Evolutionary conservation across 2,329 filamentous ascomycete genomes (phyloP).

Genomic region (Rachicladosporium sp.): DNA sequence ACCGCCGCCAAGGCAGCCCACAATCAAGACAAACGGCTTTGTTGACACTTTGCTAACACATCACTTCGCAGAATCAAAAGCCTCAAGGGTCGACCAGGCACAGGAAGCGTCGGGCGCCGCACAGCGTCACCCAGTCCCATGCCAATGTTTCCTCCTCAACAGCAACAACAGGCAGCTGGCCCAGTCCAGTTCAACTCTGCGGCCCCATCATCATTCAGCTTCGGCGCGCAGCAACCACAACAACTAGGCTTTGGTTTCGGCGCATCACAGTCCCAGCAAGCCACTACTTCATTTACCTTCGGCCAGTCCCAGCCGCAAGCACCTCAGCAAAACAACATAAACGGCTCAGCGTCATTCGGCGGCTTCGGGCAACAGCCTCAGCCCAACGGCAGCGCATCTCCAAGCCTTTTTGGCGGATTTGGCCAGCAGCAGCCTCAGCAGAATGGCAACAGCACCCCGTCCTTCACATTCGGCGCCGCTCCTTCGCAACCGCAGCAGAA

Average conservation of each 20-base stretch:
- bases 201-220: conserved; percentile 2
- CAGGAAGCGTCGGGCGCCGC: neutral
- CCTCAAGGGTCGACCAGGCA: neutral
- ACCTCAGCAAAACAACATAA: conserved; percentile 3
- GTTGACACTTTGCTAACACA: too few relatives aligned
- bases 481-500: neutral
- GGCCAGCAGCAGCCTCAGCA: conserved; percentile 5
- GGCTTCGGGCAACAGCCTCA: conserved; percentile 6
- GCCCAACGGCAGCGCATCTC: conserved; percentile 5
- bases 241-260: conserved; percentile 5
- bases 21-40: too few relatives aligned
- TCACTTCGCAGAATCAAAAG: conserved; percentile 1
- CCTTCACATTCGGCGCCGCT: conserved; percentile 1
- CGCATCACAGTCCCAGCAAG: neutral
- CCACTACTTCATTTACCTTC: conserved; percentile 8
- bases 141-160: conserved; percentile 4
- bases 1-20: too few relatives aligned
- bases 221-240: conserved; percentile 3
- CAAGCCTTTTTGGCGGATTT: conserved; percentile 8
- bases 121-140: conserved; percentile 1
- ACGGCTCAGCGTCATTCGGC: conserved; percentile 5
- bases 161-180: conserved; percentile 1
- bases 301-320: conserved; percentile 7
- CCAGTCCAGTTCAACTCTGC: neutral
- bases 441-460: neutral